phyloP scores from a whole-genome alignment of 164 flowering plant species.

The Liriodendron chinense region DNA sequence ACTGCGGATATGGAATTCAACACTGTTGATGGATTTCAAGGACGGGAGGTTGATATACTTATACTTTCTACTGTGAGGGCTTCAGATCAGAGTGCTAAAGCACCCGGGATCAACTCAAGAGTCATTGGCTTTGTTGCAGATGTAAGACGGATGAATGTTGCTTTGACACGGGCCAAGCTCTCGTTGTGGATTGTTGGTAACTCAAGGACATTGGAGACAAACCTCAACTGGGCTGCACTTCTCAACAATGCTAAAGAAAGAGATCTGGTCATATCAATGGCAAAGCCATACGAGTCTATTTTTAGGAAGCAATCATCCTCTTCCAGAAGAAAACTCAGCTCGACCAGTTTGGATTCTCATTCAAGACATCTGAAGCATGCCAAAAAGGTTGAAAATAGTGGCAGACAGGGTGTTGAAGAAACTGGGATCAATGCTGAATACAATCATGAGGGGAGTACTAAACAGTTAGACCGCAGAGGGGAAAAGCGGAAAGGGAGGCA shows the following conservation, averaged over 20 bases:
- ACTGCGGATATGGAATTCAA: slow-evolving; percentile 79
- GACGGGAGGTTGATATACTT: slow-evolving; percentile 91
- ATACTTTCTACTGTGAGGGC: slow-evolving; percentile 93
- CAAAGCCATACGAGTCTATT: slow-evolving; percentile 54
- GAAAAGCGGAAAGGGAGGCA: slow-evolving; percentile 5
- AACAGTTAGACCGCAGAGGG: slow-evolving; percentile 3
- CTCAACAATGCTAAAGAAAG: slow-evolving; percentile 73
- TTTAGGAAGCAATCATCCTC: slow-evolving; percentile 28
- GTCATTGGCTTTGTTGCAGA: slow-evolving; percentile 95
- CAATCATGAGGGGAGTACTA: slow-evolving; percentile 19
- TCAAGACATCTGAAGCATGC: slow-evolving; percentile 18
- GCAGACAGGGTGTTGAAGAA: slow-evolving; percentile 10
- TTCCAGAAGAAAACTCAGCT: slow-evolving; percentile 5
- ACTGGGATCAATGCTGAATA: slow-evolving; percentile 15
- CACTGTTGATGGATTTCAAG: slow-evolving; percentile 98
- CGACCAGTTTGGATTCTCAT: slow-evolving; percentile 16
- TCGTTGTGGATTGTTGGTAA: slow-evolving; percentile 92
- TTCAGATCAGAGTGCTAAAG: slow-evolving; percentile 29
- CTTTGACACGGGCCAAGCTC: slow-evolving; percentile 82
- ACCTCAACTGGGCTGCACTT: slow-evolving; percentile 78
- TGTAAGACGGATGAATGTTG: slow-evolving; percentile 96
- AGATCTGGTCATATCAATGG: slow-evolving; percentile 47
- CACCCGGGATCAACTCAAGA: slow-evolving; percentile 34
- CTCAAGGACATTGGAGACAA: slow-evolving; percentile 61
- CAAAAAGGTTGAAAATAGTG: slow-evolving; percentile 24